Base-by-base conservation (phyloP, 208 protist genomes). In the Acanthamoeba culbertsoni region DNA sequence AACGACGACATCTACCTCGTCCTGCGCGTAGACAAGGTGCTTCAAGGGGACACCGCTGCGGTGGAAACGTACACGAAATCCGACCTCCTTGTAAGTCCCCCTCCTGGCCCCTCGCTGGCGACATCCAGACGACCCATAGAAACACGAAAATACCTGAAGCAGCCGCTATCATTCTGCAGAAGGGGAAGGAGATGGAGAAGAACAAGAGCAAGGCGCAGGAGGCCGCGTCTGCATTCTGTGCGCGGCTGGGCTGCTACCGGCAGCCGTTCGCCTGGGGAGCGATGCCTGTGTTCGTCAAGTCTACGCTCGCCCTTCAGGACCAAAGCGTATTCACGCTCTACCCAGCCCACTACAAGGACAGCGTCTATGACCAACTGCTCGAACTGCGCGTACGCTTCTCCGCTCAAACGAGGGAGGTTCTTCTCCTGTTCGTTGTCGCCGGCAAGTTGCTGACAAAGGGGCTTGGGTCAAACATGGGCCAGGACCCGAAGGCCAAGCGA, bases 1-100 rank as follows among this genome's bases (percentile, higher is more conserved):
- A 93, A 42, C 26, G 48, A 57, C 5, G 93, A 95, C n/a, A 92
- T 95, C 65, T 95, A 73, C 68, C 73, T 95, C 0, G 46, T 95
- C 1, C 65, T 95, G 12, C 46, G 53, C 12, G 62, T 95, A 1
- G 89, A 95, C 42, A 95, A 95, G 31, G 88, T 95, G 5, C 86
- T 95, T 46, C 92, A 95, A 35, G 94, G 94, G 7, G 93, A 95
- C 33, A 90, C 59, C 90, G 16, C 79, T 0, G 79, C 82, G 2
- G 31, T 93, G 12, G 88, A 95, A 53, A 65, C 91, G 35, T 95
- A 95, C 35, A 91, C 71, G 1, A 94, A 93, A 35, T 62, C 65
- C 5, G 88, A 93, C 31, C n/a, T n/a, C n/a, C n/a, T n/a, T n/a
- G n/a, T n/a, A n/a, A n/a, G n/a, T 82, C 6, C n/a, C 35, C 26